These are phyloP conservation scores for Flaveria trinervia DNA, from an alignment of 129 eudicot species.

Conservation along the genomic window DNA sequence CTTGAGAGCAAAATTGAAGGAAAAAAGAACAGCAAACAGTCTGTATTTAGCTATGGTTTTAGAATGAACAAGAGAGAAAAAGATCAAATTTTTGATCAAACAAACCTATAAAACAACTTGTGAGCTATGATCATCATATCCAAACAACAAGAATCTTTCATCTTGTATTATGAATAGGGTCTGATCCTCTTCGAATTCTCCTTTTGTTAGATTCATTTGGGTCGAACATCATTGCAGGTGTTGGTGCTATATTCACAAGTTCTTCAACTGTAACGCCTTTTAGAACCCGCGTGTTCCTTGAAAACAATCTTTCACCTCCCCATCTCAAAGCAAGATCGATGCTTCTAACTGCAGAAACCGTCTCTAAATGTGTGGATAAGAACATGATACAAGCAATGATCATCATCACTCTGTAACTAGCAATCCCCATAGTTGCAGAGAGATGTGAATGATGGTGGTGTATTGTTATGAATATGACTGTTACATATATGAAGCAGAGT, in stretches of 20 bases:
- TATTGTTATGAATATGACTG: conserved; percentile 33
- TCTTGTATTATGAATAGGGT: conserved; percentile 83
- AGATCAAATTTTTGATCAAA: conserved; percentile 3
- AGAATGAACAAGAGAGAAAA: conserved; percentile 31
- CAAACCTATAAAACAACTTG: conserved; percentile 39
- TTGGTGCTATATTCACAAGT: conserved; percentile 55
- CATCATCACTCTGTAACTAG: conserved; percentile 33
- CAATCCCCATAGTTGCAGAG: conserved; percentile 45
- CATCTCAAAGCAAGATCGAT: conserved; percentile 57
- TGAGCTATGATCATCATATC: conserved; percentile 16
- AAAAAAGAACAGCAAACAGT: conserved; percentile 25
- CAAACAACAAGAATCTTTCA: conserved; percentile 31
- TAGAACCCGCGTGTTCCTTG: conserved; percentile 46
- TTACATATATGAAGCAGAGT: conserved; percentile 47
- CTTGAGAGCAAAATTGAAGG: conserved; percentile 7
- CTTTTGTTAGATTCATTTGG: conserved; percentile 70
- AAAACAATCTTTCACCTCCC: conserved; percentile 38
- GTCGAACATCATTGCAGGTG: conserved; percentile 60
- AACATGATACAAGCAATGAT: conserved; percentile 52
- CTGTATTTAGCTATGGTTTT: conserved; percentile 34
- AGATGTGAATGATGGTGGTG: conserved; percentile 28
- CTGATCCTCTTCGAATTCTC: conserved; percentile 72
- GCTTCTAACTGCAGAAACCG: conserved; percentile 56
- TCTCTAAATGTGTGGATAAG: conserved; percentile 46
- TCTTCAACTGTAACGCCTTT: conserved; percentile 31